phyloP scores from a whole-genome alignment of 1,139 yeast genomes.

The Sugiyamaella japonica region DNA sequence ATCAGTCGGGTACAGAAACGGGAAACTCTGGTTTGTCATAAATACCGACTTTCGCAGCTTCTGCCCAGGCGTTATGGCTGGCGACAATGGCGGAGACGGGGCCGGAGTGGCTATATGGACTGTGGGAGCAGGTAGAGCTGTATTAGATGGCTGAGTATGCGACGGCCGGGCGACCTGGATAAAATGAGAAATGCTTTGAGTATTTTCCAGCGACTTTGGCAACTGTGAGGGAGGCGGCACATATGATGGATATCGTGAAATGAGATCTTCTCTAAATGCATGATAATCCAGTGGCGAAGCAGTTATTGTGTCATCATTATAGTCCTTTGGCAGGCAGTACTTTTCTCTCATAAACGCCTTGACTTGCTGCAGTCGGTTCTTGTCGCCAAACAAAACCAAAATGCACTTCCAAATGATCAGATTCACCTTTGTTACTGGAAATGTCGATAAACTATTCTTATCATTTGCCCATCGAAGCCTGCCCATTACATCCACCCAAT shows the following conservation, averaged over 20 bases:
- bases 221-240: slow-evolving; percentile 49
- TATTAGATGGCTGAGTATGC: slow-evolving; percentile 54
- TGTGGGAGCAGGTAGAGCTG: slow-evolving; percentile 60
- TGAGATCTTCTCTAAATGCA: slow-evolving; percentile 71
- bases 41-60: slow-evolving; percentile 65
- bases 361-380: slow-evolving; percentile 45
- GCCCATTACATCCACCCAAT: slow-evolving; percentile 56
- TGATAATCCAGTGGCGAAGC: slow-evolving; percentile 81
- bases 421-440: slow-evolving; percentile 49
- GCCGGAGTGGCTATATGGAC: slow-evolving; percentile 86
- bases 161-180: slow-evolving; percentile 61
- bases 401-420: slow-evolving; percentile 60
- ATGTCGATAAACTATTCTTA: slow-evolving; percentile 10
- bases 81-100: slow-evolving; percentile 77
- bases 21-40: slow-evolving; percentile 77
- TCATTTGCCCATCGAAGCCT: slow-evolving; percentile 59
- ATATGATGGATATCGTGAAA: slow-evolving; percentile 73
- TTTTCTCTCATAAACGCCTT: slow-evolving; percentile 52
- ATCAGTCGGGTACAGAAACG: slow-evolving; percentile 68
- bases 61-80: slow-evolving; percentile 52
- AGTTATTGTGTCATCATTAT: slow-evolving; percentile 40
- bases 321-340: slow-evolving; percentile 44
- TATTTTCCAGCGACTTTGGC: slow-evolving; percentile 51
- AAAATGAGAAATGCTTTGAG: slow-evolving; percentile 42
- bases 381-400: slow-evolving; percentile 65